These are phyloP conservation scores for Pestalotiopsis sp. DNA, from an alignment of 2,329 filamentous ascomycete species.

Conservation along the genomic window DNA sequence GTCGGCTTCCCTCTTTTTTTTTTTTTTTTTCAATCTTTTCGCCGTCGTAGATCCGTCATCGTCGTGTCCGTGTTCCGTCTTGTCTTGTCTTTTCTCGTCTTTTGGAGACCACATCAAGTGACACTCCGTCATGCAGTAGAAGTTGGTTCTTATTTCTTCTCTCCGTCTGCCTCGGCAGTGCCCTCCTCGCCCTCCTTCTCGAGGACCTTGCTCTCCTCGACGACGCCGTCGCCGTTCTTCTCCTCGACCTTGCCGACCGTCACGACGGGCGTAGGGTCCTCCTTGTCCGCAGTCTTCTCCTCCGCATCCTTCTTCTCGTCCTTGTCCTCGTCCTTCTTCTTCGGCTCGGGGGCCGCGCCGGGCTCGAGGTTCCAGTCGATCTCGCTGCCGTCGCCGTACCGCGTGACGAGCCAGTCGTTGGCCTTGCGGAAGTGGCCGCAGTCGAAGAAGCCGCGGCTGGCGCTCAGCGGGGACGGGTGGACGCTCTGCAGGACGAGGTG, in stretches of 20 bases:
- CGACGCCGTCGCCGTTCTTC: slow-evolving; percentile 23
- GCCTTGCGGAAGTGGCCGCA: slow-evolving; percentile 80
- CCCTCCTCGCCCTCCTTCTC: slow-evolving; percentile 31
- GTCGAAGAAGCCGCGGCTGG: slow-evolving; percentile 78
- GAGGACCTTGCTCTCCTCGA: slow-evolving; percentile 30
- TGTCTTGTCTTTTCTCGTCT: not conserved
- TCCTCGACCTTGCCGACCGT: slow-evolving; percentile 26
- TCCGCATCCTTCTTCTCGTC: slow-evolving; percentile 18
- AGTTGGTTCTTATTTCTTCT: slow-evolving; percentile 1
- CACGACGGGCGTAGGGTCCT: slow-evolving; percentile 15
- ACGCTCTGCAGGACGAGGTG: slow-evolving; percentile 86
- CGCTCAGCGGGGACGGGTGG: slow-evolving; percentile 93
- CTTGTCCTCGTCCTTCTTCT: slow-evolving; percentile 14
- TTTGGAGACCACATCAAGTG: no score
- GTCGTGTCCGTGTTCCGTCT: not conserved
- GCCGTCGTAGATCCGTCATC: not conserved
- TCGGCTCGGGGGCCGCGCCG: slow-evolving; percentile 19
- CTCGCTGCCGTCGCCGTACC: slow-evolving; percentile 78
- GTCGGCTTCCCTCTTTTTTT: not conserved
- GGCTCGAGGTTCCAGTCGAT: slow-evolving; percentile 79
- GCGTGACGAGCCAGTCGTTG: slow-evolving; percentile 79
- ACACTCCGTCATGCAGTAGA: not conserved
- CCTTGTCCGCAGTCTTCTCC: slow-evolving; percentile 15
- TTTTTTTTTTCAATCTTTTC: not conserved
- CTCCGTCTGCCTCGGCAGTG: slow-evolving; percentile 7